phyloP scores from a whole-genome alignment of 768 basidiomycete species.

The Leccinum imitatum region DNA sequence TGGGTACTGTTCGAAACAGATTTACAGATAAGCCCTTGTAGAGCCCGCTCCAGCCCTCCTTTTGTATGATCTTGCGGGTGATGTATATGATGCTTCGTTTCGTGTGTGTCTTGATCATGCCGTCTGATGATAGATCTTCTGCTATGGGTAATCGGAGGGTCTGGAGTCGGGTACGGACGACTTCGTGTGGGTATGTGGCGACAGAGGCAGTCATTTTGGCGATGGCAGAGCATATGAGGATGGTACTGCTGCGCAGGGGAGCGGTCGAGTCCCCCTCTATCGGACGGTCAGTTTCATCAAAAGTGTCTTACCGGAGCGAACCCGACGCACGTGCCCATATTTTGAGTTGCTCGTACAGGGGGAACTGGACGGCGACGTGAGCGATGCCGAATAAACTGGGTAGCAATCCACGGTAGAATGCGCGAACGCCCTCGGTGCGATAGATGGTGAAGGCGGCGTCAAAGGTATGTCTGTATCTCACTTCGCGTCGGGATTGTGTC shows the following conservation, averaged over 20 bases:
- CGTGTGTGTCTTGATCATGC: slow-evolving; percentile 55
- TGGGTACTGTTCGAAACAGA: slow-evolving; percentile 91
- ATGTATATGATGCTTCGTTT: slow-evolving; percentile 73
- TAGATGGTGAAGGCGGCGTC: slow-evolving; percentile 92
- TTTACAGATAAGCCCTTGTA: slow-evolving; percentile 96
- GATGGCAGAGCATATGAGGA: slow-evolving; percentile 87
- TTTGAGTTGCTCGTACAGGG: slow-evolving; percentile 93
- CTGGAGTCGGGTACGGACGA: slow-evolving; percentile 96
- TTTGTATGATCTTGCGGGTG: slow-evolving; percentile 64
- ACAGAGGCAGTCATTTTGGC: slow-evolving; percentile 97
- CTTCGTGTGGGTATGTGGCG: slow-evolving; percentile 97
- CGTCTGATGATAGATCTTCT: slow-evolving; percentile 57
- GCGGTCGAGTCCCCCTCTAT: slow-evolving; percentile 31
- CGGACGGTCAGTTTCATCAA: slow-evolving; percentile 2
- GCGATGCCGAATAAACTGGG: slow-evolving; percentile 92
- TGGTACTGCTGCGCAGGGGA: slow-evolving; percentile 44
- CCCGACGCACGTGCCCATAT: slow-evolving; percentile 70
- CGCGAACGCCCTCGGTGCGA: slow-evolving; percentile 77
- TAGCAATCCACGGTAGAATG: slow-evolving; percentile 92
- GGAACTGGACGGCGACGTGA: slow-evolving; percentile 98
- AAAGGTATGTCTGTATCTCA: slow-evolving; percentile 82
- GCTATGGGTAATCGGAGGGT: slow-evolving; percentile 71
- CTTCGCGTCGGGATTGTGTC: slow-evolving; percentile 82
- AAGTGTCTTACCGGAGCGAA: slow-evolving; percentile 5
- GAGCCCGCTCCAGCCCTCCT: slow-evolving; percentile 87